Percentiles rank a stretch among this genome's conserved stretches.
Evolutionary conservation across 257 asterid genomes (phyloP).

Genomic region (Primulina eburnea): DNA sequence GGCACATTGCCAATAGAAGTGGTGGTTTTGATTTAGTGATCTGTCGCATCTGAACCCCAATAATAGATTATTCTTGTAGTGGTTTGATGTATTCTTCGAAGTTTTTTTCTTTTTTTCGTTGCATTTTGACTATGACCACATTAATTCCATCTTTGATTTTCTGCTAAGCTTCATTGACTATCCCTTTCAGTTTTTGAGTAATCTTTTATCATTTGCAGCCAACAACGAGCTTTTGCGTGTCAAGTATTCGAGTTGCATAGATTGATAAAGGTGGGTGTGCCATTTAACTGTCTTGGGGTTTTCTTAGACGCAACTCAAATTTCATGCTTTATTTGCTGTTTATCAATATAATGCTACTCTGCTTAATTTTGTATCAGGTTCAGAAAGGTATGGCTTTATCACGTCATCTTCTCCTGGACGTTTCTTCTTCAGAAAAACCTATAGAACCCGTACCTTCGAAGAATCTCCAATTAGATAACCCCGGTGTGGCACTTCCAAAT

Average conservation of each 20-base stretch:
- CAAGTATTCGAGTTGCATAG: conserved; percentile 96
- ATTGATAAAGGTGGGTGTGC: conserved; percentile 59
- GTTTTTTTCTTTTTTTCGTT: no score
- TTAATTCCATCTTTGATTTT: background rate
- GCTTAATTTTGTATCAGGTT: conserved; percentile 44
- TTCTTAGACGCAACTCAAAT: background rate
- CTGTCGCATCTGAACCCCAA: background rate
- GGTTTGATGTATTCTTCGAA: background rate
- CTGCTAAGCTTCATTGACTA: conserved; percentile 8
- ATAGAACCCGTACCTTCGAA: conserved; percentile 35
- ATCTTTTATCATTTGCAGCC: conserved; percentile 44
- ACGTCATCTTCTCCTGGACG: conserved; percentile 54
- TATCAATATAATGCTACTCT: background rate
- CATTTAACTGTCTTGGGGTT: background rate
- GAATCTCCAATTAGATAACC: conserved; percentile 40
- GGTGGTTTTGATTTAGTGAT: background rate
- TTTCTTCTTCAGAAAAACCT: conserved; percentile 40
- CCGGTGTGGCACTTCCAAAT: conserved; percentile 32
- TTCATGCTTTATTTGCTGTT: background rate
- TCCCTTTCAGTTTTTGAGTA: background rate
- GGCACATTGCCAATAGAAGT: no score
- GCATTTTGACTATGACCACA: background rate
- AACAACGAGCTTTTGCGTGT: conserved; percentile 76
- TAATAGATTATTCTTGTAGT: background rate
- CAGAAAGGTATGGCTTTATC: conserved; percentile 70